A percentile compares a stretch with the other conserved stretches of the same genome.
These are phyloP conservation scores for Myrica gale DNA, from an alignment of 306 rosid genomes.

Conservation along the genomic window DNA sequence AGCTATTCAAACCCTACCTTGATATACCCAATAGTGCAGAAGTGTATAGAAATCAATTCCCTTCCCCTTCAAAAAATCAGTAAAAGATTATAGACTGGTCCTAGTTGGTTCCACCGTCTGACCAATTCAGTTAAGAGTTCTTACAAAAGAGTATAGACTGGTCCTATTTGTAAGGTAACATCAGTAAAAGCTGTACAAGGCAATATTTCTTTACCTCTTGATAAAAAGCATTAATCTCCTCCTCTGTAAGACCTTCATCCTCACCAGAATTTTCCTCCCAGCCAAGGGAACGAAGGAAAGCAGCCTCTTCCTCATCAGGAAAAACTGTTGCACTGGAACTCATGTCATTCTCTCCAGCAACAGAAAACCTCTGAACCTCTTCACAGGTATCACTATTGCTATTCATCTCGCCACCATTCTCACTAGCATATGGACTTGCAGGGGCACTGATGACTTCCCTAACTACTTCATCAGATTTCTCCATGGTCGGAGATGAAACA, in stretches of 20 bases:
- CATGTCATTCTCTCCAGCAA: constrained; percentile 34
- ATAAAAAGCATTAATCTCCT: constrained; percentile 80
- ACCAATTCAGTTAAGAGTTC: neutral
- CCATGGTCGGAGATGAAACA: constrained; percentile 50
- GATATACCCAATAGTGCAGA: neutral
- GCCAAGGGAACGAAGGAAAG: constrained; percentile 95
- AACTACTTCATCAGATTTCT: constrained; percentile 58
- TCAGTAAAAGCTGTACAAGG: neutral
- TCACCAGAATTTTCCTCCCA: constrained; percentile 93
- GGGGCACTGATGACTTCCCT: constrained; percentile 46
- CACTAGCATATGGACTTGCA: constrained; percentile 45
- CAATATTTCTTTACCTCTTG: constrained; percentile 55
- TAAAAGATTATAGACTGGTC: neutral
- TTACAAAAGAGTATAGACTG: neutral
- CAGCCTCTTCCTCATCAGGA: constrained; percentile 92
- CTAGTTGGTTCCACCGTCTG: neutral
- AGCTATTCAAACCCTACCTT: neutral
- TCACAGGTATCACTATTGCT: constrained; percentile 53
- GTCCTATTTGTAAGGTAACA: neutral
- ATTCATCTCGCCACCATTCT: constrained; percentile 53
- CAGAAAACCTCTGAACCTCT: constrained; percentile 46
- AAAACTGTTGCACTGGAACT: constrained; percentile 44
- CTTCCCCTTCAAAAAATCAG: constrained; percentile 2
- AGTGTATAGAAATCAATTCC: neutral
- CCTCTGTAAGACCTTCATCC: constrained; percentile 94